Percentiles rank a stretch among this genome's conserved stretches.
These are phyloP conservation scores for Ceratorhiza oryzae-sativae DNA, from an alignment of 1,284 basidiomycete genomes.

Conservation along the genomic window DNA sequence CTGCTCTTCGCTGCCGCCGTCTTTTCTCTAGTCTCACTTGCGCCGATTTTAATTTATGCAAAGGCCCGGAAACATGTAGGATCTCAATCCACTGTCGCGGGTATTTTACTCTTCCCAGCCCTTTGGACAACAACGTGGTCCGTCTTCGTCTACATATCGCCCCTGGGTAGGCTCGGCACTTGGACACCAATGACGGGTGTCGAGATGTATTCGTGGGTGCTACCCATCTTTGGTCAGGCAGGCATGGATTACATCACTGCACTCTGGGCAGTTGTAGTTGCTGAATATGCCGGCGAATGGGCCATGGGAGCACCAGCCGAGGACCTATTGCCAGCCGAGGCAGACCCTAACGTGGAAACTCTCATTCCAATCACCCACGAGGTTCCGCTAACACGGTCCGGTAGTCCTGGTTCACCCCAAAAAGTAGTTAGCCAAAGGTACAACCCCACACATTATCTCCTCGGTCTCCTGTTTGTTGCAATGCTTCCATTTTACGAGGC, in stretches of 20 bases:
- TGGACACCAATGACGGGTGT: constrained; percentile 68
- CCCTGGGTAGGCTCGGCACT: constrained; percentile 70
- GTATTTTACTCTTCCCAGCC: constrained; percentile 64
- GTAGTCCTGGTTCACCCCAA: neutral
- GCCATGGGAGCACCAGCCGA: constrained; percentile 57
- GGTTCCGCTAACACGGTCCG: constrained; percentile 5
- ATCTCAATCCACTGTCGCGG: constrained; percentile 12
- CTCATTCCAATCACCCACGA: constrained; percentile 20
- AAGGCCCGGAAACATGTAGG: neutral
- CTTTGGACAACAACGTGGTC: constrained; percentile 71
- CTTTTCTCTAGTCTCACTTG: constrained; percentile 25
- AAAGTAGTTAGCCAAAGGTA: neutral
- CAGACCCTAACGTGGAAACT: neutral
- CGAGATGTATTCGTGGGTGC: constrained; percentile 67
- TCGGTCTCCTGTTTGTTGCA: constrained; percentile 58
- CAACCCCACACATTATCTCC: constrained; percentile 50
- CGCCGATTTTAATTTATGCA: constrained; percentile 17
- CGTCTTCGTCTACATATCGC: constrained; percentile 59
- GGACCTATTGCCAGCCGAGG: constrained; percentile 41
- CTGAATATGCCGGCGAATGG: constrained; percentile 62
- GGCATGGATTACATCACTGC: constrained; percentile 73
- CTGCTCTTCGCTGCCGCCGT: constrained; percentile 53
- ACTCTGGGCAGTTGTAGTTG: constrained; percentile 71
- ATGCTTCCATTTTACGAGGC: constrained; percentile 56
- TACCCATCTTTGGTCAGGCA: constrained; percentile 61